phyloP scores from a whole-genome alignment of 2,329 filamentous ascomycete species.

The Teratosphaeria nubilosa region DNA sequence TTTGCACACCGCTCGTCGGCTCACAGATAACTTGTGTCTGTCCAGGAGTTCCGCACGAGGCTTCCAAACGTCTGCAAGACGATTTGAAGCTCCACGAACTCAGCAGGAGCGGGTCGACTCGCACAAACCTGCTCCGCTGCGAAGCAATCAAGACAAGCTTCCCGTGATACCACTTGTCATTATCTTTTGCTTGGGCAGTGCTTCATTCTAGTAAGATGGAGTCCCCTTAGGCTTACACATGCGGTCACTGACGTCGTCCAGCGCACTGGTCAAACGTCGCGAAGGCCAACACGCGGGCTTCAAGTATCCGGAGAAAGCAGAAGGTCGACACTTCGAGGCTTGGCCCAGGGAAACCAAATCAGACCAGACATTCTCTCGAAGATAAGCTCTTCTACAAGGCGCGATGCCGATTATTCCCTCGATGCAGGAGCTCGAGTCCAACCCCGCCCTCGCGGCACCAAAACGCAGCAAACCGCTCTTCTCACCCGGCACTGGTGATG shows the following conservation, averaged over 20 bases:
- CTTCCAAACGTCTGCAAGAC: background rate
- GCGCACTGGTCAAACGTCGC: conserved; percentile 33
- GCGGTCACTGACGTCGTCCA: background rate
- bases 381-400: conserved; percentile 1
- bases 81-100: conserved; percentile 5
- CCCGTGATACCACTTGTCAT: conserved; percentile 36
- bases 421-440: conserved; percentile 9
- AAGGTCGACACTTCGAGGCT: conserved; percentile 18
- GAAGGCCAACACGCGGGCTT: conserved; percentile 27
- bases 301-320: conserved; percentile 20
- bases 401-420: conserved; percentile 31
- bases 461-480: conserved; percentile 59
- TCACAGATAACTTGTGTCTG: background rate
- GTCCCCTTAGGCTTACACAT: background rate
- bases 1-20: background rate
- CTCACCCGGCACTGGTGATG: conserved; percentile 38
- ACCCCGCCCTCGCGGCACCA: conserved; percentile 35
- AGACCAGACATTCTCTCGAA: conserved; percentile 8
- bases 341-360: conserved; percentile 15
- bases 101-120: conserved; percentile 3
- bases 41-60: background rate
- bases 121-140: background rate
- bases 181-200: conserved; percentile 38
- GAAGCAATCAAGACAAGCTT: conserved; percentile 22
- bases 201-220: conserved; percentile 30